Percentiles rank a stretch among this genome's conserved stretches.
phyloP scores from a whole-genome alignment of 345 rosid genomes.

The Populus tremula region DNA sequence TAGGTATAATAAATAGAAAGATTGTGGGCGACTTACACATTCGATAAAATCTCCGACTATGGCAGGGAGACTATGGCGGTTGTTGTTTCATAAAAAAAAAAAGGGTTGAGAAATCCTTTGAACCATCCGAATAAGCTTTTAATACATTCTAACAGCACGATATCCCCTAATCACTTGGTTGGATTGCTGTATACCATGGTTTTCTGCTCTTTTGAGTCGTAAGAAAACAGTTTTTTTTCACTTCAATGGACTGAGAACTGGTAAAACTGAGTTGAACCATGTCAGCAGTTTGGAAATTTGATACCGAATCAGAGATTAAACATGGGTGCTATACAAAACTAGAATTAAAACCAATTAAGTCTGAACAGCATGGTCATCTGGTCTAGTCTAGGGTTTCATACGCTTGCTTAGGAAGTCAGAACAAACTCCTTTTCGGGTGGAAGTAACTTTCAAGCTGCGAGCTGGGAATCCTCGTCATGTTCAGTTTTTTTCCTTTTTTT shows the following conservation, averaged over 20 bases:
- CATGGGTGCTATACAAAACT: background rate
- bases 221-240: background rate
- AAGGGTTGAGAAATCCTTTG: background rate
- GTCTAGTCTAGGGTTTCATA: background rate
- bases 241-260: background rate
- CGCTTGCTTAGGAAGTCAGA: background rate
- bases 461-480: background rate
- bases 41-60: background rate
- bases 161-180: background rate
- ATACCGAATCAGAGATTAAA: background rate
- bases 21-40: background rate
- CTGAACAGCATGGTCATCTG: background rate
- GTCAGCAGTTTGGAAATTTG: background rate
- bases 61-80: background rate
- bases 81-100: background rate
- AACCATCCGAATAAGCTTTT: background rate
- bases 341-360: background rate
- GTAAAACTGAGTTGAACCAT: too few relatives aligned
- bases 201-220: background rate
- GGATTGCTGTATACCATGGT: background rate
- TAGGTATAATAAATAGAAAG: background rate
- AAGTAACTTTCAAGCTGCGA: background rate
- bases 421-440: background rate
- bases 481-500: background rate
- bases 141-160: background rate